Conservation (phyloP, 2,329 filamentous ascomycete genomes). For the Dactylellina cionopaga region DNA sequence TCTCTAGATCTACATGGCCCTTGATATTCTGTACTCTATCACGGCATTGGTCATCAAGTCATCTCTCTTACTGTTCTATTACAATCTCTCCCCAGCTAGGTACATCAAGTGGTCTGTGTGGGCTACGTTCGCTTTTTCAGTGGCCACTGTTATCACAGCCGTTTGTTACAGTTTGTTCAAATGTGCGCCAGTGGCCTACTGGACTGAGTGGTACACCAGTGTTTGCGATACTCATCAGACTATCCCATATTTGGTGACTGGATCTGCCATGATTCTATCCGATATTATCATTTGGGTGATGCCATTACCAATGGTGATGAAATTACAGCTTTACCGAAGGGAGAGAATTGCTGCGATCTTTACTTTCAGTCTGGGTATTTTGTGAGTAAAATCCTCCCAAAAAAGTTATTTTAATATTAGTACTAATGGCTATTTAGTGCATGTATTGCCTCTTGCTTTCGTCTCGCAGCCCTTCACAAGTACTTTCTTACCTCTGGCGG, state of each 20-base stretch:
- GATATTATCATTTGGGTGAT: constrained; percentile 49
- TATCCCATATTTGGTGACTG: constrained; percentile 39
- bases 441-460: constrained; percentile 45
- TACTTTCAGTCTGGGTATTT: constrained; percentile 49
- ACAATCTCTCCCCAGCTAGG: constrained; percentile 29
- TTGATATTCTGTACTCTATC: constrained; percentile 42
- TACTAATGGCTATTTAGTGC: constrained; percentile 20
- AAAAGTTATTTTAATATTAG: background rate
- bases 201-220: constrained; percentile 48
- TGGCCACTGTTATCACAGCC: constrained; percentile 12
- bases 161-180: constrained; percentile 33
- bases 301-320: constrained; percentile 43
- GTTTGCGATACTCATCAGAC: constrained; percentile 30
- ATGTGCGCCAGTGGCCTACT: constrained; percentile 35
- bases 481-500: constrained; percentile 40
- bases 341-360: constrained; percentile 48
- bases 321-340: constrained; percentile 27
- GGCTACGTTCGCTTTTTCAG: constrained; percentile 31
- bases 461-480: constrained; percentile 32
- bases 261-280: constrained; percentile 33
- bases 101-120: constrained; percentile 38
- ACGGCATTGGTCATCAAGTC: constrained; percentile 42
- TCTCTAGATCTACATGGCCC: constrained; percentile 32
- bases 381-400: too few species aligned
- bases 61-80: constrained; percentile 48